Evolutionary conservation across 1,284 basidiomycete genomes (phyloP).

Genomic region (Trametes hirsuta): DNA sequence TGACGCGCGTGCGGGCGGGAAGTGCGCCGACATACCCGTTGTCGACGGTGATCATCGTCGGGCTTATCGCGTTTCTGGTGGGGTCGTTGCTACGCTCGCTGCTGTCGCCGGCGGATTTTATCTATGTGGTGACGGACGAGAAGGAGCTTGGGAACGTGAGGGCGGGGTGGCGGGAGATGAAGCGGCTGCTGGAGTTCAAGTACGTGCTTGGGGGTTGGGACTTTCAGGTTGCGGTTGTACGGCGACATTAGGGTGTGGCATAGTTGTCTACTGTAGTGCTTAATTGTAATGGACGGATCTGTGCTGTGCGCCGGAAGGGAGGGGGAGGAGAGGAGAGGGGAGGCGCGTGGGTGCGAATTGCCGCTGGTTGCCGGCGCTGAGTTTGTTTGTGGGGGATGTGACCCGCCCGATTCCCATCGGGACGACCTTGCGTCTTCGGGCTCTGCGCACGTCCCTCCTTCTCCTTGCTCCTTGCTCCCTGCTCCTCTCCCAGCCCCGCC

Average conservation of each 20-base stretch:
- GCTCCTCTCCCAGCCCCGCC: constrained; percentile 21
- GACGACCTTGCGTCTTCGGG: constrained; percentile 36
- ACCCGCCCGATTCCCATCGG: constrained; percentile 40
- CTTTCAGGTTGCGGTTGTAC: constrained; percentile 78
- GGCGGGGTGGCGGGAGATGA: constrained; percentile 81
- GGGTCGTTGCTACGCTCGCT: constrained; percentile 89
- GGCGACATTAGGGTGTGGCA: constrained; percentile 52
- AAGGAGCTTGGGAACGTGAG: constrained; percentile 52
- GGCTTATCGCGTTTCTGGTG: constrained; percentile 87
- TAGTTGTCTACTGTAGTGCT: neutral
- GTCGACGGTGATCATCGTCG: constrained; percentile 76
- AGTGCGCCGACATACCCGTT: constrained; percentile 42
- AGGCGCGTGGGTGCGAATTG: neutral
- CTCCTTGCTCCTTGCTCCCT: constrained; percentile 12
- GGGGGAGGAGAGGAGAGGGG: neutral
- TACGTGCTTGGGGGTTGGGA: constrained; percentile 81
- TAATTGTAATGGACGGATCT: constrained; percentile 1
- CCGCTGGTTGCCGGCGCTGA: constrained; percentile 25
- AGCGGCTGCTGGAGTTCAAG: constrained; percentile 77
- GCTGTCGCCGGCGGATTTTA: constrained; percentile 90
- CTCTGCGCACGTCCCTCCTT: constrained; percentile 24
- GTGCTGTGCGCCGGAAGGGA: neutral
- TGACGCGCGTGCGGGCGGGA: constrained; percentile 16
- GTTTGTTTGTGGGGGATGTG: constrained; percentile 32
- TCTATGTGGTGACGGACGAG: constrained; percentile 70